Percentiles rank a stretch among this genome's conserved stretches.
Evolutionary conservation across 2,329 filamentous ascomycete species (phyloP).

Genomic region (Talaromyces sp.): DNA sequence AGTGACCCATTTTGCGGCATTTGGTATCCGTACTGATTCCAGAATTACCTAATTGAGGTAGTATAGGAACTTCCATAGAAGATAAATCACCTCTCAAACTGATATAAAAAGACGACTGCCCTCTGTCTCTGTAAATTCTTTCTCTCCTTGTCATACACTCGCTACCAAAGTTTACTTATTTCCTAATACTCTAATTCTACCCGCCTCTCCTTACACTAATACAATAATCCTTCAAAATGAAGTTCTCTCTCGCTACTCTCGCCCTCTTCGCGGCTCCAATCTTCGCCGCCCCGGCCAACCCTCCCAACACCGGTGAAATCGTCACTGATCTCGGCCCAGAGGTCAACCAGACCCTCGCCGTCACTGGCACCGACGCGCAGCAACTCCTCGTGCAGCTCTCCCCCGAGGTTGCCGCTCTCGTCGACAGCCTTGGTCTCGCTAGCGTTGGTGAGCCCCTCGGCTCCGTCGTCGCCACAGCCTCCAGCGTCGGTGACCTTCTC

Average conservation of each 20-base stretch:
- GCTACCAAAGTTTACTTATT: background rate
- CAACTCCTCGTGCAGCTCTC: conserved; percentile 31
- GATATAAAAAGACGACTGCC: conserved; percentile 2
- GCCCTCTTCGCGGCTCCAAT: conserved; percentile 12
- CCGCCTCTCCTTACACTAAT: background rate
- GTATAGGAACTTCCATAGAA: background rate
- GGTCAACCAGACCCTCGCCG: conserved; percentile 30
- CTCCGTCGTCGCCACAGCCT: conserved; percentile 27
- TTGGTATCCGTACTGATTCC: background rate
- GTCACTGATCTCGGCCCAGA: conserved; percentile 31
- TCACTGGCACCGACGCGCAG: conserved; percentile 27
- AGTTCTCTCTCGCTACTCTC: conserved; percentile 11
- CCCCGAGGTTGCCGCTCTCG: conserved; percentile 28
- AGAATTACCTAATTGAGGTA: background rate
- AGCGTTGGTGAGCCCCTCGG: conserved; percentile 27
- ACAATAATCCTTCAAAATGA: conserved; percentile 10
- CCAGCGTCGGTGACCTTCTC: conserved; percentile 26
- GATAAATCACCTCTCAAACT: background rate
- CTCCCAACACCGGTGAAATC: conserved; percentile 26
- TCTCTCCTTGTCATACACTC: background rate
- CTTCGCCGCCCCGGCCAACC: conserved; percentile 18
- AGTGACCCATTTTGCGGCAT: background rate
- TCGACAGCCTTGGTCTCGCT: conserved; percentile 29
- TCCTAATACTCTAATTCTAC: background rate
- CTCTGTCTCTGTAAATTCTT: background rate